Base-by-base conservation (phyloP, 768 basidiomycete species). In the Lactarius sanguifluus region DNA sequence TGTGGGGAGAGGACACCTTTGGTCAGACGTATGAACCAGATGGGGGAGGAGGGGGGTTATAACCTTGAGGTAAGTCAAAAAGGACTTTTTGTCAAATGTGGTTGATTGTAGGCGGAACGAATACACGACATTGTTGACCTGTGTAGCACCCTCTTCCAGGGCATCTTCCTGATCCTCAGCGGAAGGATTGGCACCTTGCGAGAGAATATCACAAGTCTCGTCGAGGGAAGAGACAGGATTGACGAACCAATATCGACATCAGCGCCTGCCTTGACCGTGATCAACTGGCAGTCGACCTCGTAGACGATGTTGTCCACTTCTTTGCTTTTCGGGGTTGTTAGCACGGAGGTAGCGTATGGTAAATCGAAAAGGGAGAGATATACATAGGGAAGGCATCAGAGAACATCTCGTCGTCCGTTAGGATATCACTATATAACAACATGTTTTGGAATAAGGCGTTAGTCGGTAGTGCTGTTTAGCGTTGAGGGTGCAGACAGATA, bases 381-480 rank as follows among this genome's bases (percentile, higher is more conserved):
- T 72, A 96, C 94, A 90, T 20, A 23, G 88, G 87, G 82, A 89
- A 98, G 70, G 94, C 94, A 81, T 96, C 94, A 32, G 94, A 94
- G 84, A 92, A 86, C 84, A 98, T 90, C 82, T 98, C 96, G 74
- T 96, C 94, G 55, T 77, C 85, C 59, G 86, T 77, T 65, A 97
- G n/a, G 66, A 91, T 75, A 77, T 94, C 92, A 32, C 67, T 47
- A 80, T 86, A 94, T 72, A 94, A 78, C 77, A 92, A 76, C 93
- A 94, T 52, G 25, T 92, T 66, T 79, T 71, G 62, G 50, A 57
- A 32, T 45, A 61, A 61, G 67, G 57, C 47, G 28, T 61, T 54
- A 52, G 61, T 57, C 12, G 60, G 68, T 69, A 73, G 72, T 72
- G 64, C 50, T 50, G 50, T 25, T 25, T 25, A 5, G 25, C 12